These are phyloP conservation scores for Pichia sp. DNA, from an alignment of 1,139 yeast species.

Conservation along the genomic window DNA sequence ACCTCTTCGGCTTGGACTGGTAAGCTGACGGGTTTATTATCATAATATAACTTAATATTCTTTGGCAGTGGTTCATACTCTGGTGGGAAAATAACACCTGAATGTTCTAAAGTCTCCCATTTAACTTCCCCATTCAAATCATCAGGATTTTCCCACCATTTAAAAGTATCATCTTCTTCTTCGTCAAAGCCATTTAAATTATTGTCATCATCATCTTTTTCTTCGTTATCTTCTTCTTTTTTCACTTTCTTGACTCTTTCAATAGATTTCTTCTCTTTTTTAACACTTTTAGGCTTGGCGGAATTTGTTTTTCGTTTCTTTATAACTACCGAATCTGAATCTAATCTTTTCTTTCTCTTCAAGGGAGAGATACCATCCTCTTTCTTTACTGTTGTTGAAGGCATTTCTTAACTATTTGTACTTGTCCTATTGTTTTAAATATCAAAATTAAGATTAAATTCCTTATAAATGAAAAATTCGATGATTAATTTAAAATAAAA, in stretches of 20 bases:
- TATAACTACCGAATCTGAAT: too few species aligned
- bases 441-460: too few species aligned
- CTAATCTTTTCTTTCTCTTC: not conserved
- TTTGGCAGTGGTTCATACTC: constrained; percentile 81
- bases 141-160: constrained; percentile 85
- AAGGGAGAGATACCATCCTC: constrained; percentile 1
- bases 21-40: constrained; percentile 65
- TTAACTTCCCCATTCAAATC: constrained; percentile 68
- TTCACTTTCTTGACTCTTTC: not conserved
- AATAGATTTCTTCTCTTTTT: not conserved
- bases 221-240: constrained; percentile 1
- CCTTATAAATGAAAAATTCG: too few species aligned
- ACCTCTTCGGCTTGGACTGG: constrained; percentile 90
- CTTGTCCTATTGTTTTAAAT: not conserved
- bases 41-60: constrained; percentile 69
- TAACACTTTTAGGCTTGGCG: too few species aligned
- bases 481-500: too few species aligned
- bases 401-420: too few species aligned
- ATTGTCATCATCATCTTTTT: constrained; percentile 1
- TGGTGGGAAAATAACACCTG: constrained; percentile 92
- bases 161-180: constrained; percentile 59
- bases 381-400: not conserved
- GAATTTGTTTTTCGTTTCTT: constrained; percentile 5
- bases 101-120: constrained; percentile 83
- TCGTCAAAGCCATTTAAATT: not conserved